phyloP scores from a whole-genome alignment of 139 green algal species.

The Auxenochlorella protothecoides region DNA sequence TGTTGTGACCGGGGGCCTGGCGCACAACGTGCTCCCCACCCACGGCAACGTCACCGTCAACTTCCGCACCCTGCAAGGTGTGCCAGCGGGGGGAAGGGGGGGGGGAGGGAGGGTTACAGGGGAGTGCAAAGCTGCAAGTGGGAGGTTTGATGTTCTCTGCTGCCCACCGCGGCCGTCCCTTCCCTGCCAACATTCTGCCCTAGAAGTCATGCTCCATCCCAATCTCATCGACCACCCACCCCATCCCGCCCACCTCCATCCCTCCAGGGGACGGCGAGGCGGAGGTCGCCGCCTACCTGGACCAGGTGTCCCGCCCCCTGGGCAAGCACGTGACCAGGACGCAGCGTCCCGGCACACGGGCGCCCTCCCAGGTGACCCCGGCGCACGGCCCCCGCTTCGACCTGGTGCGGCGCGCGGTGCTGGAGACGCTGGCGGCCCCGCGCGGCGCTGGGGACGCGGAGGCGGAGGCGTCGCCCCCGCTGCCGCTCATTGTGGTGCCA shows the following conservation, averaged over 20 bases:
- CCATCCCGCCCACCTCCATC: no score
- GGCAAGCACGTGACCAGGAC: not conserved
- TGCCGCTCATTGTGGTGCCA: conserved; percentile 29
- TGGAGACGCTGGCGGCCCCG: conserved; percentile 26
- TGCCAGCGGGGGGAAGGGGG: not conserved
- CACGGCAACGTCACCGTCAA: conserved; percentile 38
- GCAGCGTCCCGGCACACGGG: not conserved
- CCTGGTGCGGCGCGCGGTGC: conserved; percentile 27
- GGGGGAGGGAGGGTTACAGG: no score
- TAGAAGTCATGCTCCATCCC: no score
- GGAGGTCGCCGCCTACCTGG: not conserved
- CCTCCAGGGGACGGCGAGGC: not conserved
- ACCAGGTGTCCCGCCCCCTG: not conserved
- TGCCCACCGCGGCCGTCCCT: no score
- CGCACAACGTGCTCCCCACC: conserved; percentile 52
- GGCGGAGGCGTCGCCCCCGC: not conserved
- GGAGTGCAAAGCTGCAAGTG: no score
- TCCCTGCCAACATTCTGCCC: no score
- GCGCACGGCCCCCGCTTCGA: conserved; percentile 25
- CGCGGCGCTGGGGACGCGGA: conserved; percentile 8
- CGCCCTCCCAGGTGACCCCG: conserved; percentile 20
- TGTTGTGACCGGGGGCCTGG: conserved; percentile 22
- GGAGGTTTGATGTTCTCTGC: no score
- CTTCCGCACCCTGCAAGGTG: conserved; percentile 44
- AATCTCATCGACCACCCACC: no score